phyloP scores from a whole-genome alignment of 495 filamentous ascomycete genomes.

The Monascus purpureus region DNA sequence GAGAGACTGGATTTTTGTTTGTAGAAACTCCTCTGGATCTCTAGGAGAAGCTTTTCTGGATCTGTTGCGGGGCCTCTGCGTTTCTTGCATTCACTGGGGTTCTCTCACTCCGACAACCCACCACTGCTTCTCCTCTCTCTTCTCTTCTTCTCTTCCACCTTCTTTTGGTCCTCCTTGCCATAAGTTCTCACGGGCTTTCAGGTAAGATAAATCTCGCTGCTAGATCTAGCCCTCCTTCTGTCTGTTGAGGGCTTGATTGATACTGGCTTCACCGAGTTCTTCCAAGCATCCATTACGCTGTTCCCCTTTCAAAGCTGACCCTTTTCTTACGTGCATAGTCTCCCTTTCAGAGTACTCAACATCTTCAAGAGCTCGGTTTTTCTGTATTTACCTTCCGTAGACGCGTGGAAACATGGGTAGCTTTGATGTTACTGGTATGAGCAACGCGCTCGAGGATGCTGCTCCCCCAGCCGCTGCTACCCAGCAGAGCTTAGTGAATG shows the following conservation, averaged over 20 bases:
- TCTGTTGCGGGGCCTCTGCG: too few relatives aligned
- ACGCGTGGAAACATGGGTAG: slow-evolving; percentile 9
- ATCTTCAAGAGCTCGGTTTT: too few relatives aligned
- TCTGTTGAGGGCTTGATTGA: background rate
- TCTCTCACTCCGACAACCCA: slow-evolving; percentile 3
- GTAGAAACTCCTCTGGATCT: too few relatives aligned
- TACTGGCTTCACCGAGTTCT: background rate
- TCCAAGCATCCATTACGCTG: too few relatives aligned
- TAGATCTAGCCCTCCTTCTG: too few relatives aligned
- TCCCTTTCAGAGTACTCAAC: too few relatives aligned
- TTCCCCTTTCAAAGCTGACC: too few relatives aligned
- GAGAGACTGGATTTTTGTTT: too few relatives aligned
- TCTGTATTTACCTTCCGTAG: too few relatives aligned
- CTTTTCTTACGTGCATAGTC: too few relatives aligned
- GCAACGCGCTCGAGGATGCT: slow-evolving; percentile 21
- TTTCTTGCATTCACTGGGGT: background rate
- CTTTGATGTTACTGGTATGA: slow-evolving; percentile 11
- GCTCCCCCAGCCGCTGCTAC: slow-evolving; percentile 7
- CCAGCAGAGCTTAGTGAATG: slow-evolving; percentile 16
- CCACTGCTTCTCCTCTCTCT: slow-evolving; percentile 3
- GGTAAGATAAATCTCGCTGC: background rate
- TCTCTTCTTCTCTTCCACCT: slow-evolving; percentile 3
- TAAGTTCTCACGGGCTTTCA: background rate
- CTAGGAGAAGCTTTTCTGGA: too few relatives aligned
- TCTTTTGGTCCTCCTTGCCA: slow-evolving; percentile 1